phyloP scores from a whole-genome alignment of 768 basidiomycete species.

The Xerocomellus amylosporus region DNA sequence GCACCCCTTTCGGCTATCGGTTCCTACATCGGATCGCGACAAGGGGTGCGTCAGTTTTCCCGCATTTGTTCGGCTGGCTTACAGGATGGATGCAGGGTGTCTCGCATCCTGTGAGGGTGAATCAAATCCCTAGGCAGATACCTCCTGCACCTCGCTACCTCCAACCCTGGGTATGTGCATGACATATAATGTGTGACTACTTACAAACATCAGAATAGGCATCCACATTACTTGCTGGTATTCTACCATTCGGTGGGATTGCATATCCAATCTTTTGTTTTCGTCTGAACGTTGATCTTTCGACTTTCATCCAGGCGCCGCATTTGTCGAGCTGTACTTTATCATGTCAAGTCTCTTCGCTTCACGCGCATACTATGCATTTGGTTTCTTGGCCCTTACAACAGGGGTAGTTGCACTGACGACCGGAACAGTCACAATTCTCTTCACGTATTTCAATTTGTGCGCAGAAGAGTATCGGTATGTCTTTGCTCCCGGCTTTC shows the following conservation, averaged over 20 bases:
- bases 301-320: constrained; percentile 59
- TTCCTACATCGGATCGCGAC: constrained; percentile 80
- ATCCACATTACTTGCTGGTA: constrained; percentile 79
- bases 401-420: constrained; percentile 80
- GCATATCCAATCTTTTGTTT: background rate
- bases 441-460: constrained; percentile 86
- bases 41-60: constrained; percentile 58
- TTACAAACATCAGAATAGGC: constrained; percentile 39
- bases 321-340: constrained; percentile 94
- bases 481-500: constrained; percentile 17
- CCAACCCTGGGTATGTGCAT: constrained; percentile 62
- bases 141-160: constrained; percentile 86
- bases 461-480: constrained; percentile 95
- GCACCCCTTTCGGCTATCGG: constrained; percentile 86
- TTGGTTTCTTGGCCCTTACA: constrained; percentile 90
- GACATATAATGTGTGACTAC: background rate
- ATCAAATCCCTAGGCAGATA: constrained; percentile 95
- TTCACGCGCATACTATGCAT: constrained; percentile 91
- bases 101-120: constrained; percentile 82
- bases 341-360: constrained; percentile 90
- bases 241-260: constrained; percentile 80
- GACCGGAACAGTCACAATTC: constrained; percentile 86
- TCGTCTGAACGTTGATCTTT: constrained; percentile 1
- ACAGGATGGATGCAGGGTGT: constrained; percentile 48
- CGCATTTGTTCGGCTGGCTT: background rate